Evolutionary conservation across 2,329 filamentous ascomycete genomes (phyloP).

Genomic region (Diaporthe ampelina): DNA sequence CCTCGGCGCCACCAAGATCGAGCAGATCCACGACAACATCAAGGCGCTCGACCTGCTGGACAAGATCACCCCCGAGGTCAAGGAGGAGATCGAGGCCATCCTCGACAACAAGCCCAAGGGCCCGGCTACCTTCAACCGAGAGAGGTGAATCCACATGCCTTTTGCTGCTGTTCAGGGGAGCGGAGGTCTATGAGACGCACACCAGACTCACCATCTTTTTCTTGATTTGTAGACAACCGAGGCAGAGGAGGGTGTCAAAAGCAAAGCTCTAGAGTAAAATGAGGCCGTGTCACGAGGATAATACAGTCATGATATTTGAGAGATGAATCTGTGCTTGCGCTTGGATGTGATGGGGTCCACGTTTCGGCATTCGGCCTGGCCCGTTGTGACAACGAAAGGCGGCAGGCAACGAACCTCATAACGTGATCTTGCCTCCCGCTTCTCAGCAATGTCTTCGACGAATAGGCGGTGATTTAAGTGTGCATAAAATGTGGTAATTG

Average conservation of each 20-base stretch:
- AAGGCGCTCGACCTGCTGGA: conserved; percentile 65
- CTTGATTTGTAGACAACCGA: conserved; percentile 30
- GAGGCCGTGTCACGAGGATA: neutral
- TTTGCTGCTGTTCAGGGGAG: neutral
- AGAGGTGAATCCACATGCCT: conserved; percentile 41
- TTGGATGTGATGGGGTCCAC: fast-evolving
- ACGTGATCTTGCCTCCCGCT: neutral
- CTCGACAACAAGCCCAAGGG: conserved; percentile 50
- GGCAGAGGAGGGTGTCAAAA: conserved; percentile 22
- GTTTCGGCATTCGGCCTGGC: too few relatives aligned
- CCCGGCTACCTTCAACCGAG: conserved; percentile 43
- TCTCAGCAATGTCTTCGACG: neutral
- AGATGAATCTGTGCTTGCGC: neutral
- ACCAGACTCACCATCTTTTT: conserved; percentile 23
- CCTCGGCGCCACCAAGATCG: conserved; percentile 69
- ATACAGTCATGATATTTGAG: neutral
- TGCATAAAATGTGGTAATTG: too few relatives aligned
- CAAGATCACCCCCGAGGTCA: conserved; percentile 70
- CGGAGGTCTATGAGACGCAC: neutral
- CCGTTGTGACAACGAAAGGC: neutral
- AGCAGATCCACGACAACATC: conserved; percentile 73
- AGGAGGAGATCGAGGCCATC: conserved; percentile 68
- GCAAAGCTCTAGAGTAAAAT: conserved; percentile 24
- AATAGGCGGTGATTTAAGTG: too few relatives aligned
- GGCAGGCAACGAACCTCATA: neutral